Conservation (phyloP, 2,329 filamentous ascomycete species). For the Fusarium virguliforme region DNA sequence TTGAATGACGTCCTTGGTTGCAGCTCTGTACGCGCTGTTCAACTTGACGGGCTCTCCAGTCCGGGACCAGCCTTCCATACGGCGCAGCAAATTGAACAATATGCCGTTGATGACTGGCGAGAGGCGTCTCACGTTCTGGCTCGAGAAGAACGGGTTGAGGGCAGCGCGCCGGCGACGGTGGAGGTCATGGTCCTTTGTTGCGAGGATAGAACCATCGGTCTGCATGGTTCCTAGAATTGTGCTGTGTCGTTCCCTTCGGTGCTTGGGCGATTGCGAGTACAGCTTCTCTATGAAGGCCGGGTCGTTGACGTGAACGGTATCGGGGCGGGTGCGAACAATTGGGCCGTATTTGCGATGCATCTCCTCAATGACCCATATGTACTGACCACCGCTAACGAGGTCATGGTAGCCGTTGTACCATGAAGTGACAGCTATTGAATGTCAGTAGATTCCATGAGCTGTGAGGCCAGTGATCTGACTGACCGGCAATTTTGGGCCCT, state of each 20-base stretch:
- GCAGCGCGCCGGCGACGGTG: constrained; percentile 43
- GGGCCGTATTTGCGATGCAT: constrained; percentile 60
- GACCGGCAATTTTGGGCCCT: constrained; percentile 46
- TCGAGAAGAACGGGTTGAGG: constrained; percentile 49
- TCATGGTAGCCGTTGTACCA: constrained; percentile 39
- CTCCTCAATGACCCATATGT: constrained; percentile 35
- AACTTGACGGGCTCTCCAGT: constrained; percentile 16
- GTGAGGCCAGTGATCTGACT: neutral
- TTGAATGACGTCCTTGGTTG: constrained; percentile 44
- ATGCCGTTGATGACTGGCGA: constrained; percentile 34
- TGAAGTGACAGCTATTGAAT: constrained; percentile 23
- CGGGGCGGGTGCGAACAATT: constrained; percentile 52
- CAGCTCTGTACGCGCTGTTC: constrained; percentile 28
- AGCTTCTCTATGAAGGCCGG: constrained; percentile 47
- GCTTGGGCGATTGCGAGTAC: constrained; percentile 35
- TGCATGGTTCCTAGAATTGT: constrained; percentile 27
- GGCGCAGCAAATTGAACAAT: constrained; percentile 15
- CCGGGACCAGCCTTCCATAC: constrained; percentile 31
- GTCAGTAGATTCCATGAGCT: neutral
- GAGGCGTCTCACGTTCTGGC: constrained; percentile 35
- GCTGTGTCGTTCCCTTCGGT: constrained; percentile 27
- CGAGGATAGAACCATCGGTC: constrained; percentile 27
- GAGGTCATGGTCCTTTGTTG: constrained; percentile 47
- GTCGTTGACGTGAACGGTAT: constrained; percentile 51
- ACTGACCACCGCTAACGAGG: constrained; percentile 36